Evolutionary conservation across 2,329 filamentous ascomycete genomes (phyloP), one percentile per base, ranked within the genome.

Genomic region (Aspergillus fischeri): DNA sequence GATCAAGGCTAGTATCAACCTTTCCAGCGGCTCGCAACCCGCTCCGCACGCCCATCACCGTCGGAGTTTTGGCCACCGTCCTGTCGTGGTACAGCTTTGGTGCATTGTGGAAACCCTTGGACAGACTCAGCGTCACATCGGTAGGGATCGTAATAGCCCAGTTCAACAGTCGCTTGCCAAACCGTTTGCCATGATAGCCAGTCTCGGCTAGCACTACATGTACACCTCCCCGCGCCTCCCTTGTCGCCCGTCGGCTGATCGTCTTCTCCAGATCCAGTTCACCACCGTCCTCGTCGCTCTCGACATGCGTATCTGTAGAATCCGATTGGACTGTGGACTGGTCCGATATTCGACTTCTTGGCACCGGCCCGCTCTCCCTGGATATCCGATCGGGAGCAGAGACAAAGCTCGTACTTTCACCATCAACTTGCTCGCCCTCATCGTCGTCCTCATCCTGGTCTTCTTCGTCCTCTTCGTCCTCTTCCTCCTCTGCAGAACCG

Each of bases 51-150:
- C 87, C 88, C 0, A 89, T 92, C 4, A 96, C 89, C 64, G 90
- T 91, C 57, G 91, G 88, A 1, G 83, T 78, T n/a, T 88, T 87
- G 8, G 90, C 83, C 0, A 96, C 86, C 1, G 87, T 92, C 1
- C 90, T 86, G 66, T 96, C 92, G 45, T 92, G 89, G 69, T 96
- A 96, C 1, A 96, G 78, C 63, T 85, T 87, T 0, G 92, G 92
- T 5, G 90, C 88, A 65, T 96, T 96, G 69, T 93, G 88, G 70
- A 96, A 95, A 0, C 92, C 92, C 71, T 89, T 89, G 0, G 92
- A 89, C 41, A 96, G 75, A 0, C 89, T 89, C 45, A 96, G 76
- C 44, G 90, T 90, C 61, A 96, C 88, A 70, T 96, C 91, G 81
- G 94, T 88, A 0, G 92, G 92, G 1, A 88, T 87, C 65, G 89